Evolutionary conservation across 176 grass and related monocot genomes (phyloP).

Genomic region (Canna indica): DNA sequence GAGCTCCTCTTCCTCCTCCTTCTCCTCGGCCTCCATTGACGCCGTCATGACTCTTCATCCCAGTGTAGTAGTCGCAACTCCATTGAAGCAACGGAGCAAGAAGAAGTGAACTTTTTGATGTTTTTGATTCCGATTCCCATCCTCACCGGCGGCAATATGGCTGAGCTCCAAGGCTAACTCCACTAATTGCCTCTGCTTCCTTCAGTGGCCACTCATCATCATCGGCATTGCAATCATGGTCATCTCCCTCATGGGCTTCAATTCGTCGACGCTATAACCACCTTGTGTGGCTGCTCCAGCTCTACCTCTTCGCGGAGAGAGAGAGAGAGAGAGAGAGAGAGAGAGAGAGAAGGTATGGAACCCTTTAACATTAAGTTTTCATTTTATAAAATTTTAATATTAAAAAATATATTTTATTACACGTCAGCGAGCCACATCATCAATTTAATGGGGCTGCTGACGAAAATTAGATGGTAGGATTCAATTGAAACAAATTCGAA

Average conservation of each 20-base stretch:
- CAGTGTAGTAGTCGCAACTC: too few relatives aligned
- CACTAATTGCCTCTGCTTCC: slow-evolving; percentile 20
- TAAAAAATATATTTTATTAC: too few relatives aligned
- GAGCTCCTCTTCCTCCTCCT: slow-evolving; percentile 8
- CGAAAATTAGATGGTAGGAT: too few relatives aligned
- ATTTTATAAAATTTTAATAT: too few relatives aligned
- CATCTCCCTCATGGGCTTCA: slow-evolving; percentile 19
- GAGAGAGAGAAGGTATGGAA: too few relatives aligned
- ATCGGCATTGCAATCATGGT: slow-evolving; percentile 10
- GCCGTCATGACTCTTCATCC: neutral
- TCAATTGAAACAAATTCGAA: too few relatives aligned
- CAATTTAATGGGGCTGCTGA: too few relatives aligned
- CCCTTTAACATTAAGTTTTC: too few relatives aligned
- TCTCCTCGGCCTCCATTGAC: neutral
- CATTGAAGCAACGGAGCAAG: too few relatives aligned
- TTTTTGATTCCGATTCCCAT: slow-evolving; percentile 12
- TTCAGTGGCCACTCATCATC: slow-evolving; percentile 16
- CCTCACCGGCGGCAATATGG: slow-evolving; percentile 6
- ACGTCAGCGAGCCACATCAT: too few relatives aligned
- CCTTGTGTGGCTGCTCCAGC: slow-evolving; percentile 4
- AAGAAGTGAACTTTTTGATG: neutral
- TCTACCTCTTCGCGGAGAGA: slow-evolving; percentile 19
- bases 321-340: too few relatives aligned
- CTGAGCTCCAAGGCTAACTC: slow-evolving; percentile 9
- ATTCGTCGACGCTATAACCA: slow-evolving; percentile 12